Conservation (phyloP, 2,329 filamentous ascomycete genomes). For the Pseudopyricularia javanii region DNA sequence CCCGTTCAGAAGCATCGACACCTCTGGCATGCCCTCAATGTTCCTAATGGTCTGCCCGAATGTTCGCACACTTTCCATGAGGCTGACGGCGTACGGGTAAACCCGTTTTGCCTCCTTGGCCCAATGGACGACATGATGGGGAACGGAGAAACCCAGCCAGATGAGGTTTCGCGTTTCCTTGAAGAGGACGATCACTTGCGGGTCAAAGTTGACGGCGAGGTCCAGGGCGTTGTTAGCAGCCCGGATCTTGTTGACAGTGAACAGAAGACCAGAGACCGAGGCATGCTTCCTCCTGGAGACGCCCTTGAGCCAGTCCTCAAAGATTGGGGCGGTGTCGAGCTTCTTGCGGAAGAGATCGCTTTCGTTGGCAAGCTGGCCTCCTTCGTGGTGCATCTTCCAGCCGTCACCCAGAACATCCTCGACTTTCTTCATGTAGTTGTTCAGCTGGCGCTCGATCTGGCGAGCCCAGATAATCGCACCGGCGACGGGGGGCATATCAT, state of each 20-base stretch:
- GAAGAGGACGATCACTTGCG: slow-evolving; percentile 93
- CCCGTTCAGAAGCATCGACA: slow-evolving; percentile 76
- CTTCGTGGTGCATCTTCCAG: slow-evolving; percentile 89
- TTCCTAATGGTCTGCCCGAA: slow-evolving; percentile 78
- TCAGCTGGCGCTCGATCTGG: slow-evolving; percentile 91
- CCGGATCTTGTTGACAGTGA: slow-evolving; percentile 77
- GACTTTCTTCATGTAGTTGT: slow-evolving; percentile 98
- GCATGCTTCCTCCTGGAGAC: slow-evolving; percentile 71
- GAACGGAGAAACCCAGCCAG: slow-evolving; percentile 90
- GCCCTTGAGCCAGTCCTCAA: slow-evolving; percentile 89
- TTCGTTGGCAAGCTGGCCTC: slow-evolving; percentile 84
- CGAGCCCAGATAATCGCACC: slow-evolving; percentile 96
- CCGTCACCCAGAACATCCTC: slow-evolving; percentile 91
- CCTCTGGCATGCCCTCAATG: slow-evolving; percentile 75
- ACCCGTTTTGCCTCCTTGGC: slow-evolving; percentile 98
- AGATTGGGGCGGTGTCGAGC: slow-evolving; percentile 85
- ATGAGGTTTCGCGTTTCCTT: slow-evolving; percentile 95
- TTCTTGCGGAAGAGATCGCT: slow-evolving; percentile 93
- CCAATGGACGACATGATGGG: slow-evolving; percentile 86
- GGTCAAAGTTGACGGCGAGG: slow-evolving; percentile 89
- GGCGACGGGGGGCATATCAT: slow-evolving; percentile 88
- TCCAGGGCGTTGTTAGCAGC: slow-evolving; percentile 85
- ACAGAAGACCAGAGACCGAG: slow-evolving; percentile 82
- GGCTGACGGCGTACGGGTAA: slow-evolving; percentile 91
- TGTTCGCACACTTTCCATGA: slow-evolving; percentile 98